Evolutionary conservation across 208 protist genomes (phyloP).

Genomic region (Leishmania turanica): DNA sequence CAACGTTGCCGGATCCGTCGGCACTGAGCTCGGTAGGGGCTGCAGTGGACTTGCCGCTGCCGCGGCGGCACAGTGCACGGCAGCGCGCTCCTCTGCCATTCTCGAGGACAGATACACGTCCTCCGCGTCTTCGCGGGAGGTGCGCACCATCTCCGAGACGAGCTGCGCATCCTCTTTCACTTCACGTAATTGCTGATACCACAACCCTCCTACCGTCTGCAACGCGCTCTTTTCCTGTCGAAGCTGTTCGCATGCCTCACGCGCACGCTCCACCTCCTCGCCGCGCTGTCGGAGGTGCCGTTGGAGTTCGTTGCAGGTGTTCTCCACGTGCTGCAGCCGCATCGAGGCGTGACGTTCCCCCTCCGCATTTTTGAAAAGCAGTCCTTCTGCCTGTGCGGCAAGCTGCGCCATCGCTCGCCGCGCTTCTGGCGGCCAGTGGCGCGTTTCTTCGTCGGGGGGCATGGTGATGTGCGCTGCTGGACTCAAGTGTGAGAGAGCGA

Average conservation of each 20-base stretch:
- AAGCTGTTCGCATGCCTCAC: conserved; percentile 40
- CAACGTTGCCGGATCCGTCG: conserved; percentile 19
- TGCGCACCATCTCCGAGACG: conserved; percentile 68
- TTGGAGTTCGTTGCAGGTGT: conserved; percentile 51
- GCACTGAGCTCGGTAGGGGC: neutral
- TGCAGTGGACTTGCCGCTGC: conserved; percentile 10
- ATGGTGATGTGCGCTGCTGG: conserved; percentile 17
- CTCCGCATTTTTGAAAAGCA: conserved; percentile 58
- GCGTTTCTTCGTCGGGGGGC: conserved; percentile 26
- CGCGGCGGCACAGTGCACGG: conserved; percentile 12
- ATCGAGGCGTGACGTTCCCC: conserved; percentile 44
- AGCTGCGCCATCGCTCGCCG: conserved; percentile 49
- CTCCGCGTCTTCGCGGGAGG: conserved; percentile 56
- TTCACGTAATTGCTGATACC: conserved; percentile 53
- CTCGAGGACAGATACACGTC: conserved; percentile 36
- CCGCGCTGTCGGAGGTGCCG: conserved; percentile 28
- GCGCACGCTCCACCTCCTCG: conserved; percentile 36
- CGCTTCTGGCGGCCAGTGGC: conserved; percentile 53
- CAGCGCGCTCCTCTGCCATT: conserved; percentile 16
- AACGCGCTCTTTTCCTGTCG: conserved; percentile 40
- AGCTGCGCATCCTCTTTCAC: conserved; percentile 75
- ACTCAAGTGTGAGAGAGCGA: neutral
- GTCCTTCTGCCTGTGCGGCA: conserved; percentile 45
- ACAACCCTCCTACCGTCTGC: conserved; percentile 33
- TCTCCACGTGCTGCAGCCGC: conserved; percentile 51